phyloP scores from a whole-genome alignment of 805 yeast genomes.

The Cyberlindnera nakhonratchasimensis region DNA sequence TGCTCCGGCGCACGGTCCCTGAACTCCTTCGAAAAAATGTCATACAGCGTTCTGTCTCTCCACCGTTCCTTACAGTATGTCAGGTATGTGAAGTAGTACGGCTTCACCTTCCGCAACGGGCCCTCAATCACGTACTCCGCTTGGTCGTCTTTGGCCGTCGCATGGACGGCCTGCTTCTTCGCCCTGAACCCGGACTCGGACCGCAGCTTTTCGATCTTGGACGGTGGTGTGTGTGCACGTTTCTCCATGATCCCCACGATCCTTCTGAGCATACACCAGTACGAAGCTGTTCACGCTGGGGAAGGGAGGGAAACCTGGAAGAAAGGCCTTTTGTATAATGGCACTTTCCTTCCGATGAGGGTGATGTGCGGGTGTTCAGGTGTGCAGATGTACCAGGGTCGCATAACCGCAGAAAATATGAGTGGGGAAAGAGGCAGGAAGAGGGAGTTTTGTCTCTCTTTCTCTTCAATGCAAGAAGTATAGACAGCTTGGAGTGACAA shows the following conservation, averaged over 20 bases:
- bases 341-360: too few relatives aligned
- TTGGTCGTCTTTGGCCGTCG: slow-evolving; percentile 35
- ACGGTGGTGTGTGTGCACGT: slow-evolving; percentile 13
- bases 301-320: too few relatives aligned
- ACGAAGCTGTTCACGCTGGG: too few relatives aligned
- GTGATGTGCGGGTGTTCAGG: too few relatives aligned
- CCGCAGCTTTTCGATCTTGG: slow-evolving; percentile 20
- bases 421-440: too few relatives aligned
- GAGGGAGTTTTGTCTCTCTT: too few relatives aligned
- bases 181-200: slow-evolving; percentile 22
- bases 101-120: slow-evolving; percentile 66
- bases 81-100: slow-evolving; percentile 84
- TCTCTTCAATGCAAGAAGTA: too few relatives aligned
- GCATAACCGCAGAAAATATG: too few relatives aligned
- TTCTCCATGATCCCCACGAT: slow-evolving; percentile 1
- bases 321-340: too few relatives aligned
- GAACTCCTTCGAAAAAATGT: slow-evolving; percentile 81
- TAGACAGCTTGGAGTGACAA: too few relatives aligned
- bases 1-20: slow-evolving; percentile 70
- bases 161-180: slow-evolving; percentile 23
- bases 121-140: slow-evolving; percentile 57
- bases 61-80: slow-evolving; percentile 89
- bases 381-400: too few relatives aligned
- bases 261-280: slow-evolving; percentile 1
- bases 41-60: slow-evolving; percentile 79